A percentile compares a stretch with the other conserved stretches of the same genome.
Evolutionary conservation across 1,284 basidiomycete genomes (phyloP).

Genomic region (Athelia sp.): DNA sequence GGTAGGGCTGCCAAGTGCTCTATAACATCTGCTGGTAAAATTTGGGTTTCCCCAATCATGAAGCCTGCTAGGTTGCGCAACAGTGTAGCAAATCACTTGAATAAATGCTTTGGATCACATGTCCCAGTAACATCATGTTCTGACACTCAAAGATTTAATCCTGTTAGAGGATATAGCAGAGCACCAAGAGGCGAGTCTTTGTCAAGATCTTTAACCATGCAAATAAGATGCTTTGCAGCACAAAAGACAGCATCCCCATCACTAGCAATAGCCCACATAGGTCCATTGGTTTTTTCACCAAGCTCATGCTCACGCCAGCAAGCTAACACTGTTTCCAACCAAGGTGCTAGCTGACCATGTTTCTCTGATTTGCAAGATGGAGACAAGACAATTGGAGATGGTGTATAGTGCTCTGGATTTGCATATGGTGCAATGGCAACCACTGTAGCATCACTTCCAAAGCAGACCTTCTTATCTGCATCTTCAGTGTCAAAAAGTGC

Average conservation of each 20-base stretch:
- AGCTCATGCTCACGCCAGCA: conserved; percentile 9
- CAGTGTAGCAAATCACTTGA: conserved; percentile 23
- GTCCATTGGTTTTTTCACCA: conserved; percentile 16
- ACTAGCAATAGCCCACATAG: conserved; percentile 16
- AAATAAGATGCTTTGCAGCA: conserved; percentile 12
- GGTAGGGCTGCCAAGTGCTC: conserved; percentile 8
- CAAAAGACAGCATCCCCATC: conserved; percentile 24
- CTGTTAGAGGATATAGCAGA: conserved; percentile 11
- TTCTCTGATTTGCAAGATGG: conserved; percentile 21
- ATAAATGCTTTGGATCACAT: conserved; percentile 25
- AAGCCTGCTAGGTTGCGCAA: conserved; percentile 13
- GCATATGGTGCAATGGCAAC: conserved; percentile 19
- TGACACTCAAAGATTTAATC: conserved; percentile 18
- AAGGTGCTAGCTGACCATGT: conserved; percentile 11
- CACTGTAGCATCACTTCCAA: conserved; percentile 22
- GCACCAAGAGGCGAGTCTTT: conserved; percentile 7
- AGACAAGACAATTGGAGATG: conserved; percentile 16
- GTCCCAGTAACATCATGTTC: conserved; percentile 11
- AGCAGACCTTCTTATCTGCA: conserved; percentile 8
- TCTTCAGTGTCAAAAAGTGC: conserved; percentile 3
- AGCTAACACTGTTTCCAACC: conserved; percentile 13
- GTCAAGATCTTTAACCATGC: conserved; percentile 11
- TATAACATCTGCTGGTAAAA: conserved; percentile 11
- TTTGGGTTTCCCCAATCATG: conserved; percentile 9
- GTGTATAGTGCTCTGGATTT: conserved; percentile 14